Evolutionary conservation across 106 monocot genomes (phyloP), one percentile per base, ranked within the genome.

Genomic region (Dendrobium nobile): DNA sequence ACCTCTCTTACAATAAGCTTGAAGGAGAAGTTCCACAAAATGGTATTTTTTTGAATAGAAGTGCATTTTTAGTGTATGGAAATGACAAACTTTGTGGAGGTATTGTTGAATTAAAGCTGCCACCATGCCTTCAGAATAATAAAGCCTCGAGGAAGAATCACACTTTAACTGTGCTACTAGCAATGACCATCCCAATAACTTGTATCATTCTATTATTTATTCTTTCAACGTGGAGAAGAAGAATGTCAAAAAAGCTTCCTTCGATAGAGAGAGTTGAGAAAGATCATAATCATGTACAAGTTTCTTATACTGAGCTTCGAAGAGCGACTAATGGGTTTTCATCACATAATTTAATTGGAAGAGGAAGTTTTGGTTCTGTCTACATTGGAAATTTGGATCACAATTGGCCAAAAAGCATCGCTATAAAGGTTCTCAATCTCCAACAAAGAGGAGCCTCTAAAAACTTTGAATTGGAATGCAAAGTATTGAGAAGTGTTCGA

Each of bases 381-480:
- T 88, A 86, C 27, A 79, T 75, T n/a, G 88, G 82, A 43, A 56
- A 28, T 2, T 27, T 80, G 31, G 33, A 45, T 51, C 10, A 51
- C 10, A 42, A 3, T 5, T 19, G 19, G 73, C 42, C 19, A 27
- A 27, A 73, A 15, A 27, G 3, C 0, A 72, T 87, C 9, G 89
- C 86, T 8, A 79, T 89, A 17, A 89, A 87, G 77, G 84, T 89
- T 4, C 82, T 89, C 7, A 75, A 86, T 40, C 89, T 89, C 24
- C 10, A 84, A 31, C 6, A 33, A 45, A 24, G 41, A 41, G 89
- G 89, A 54, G 89, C 87, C 24, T 85, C 77, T 1, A 79, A 75
- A 68, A 87, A 80, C 67, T 89, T 89, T 59, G n/a, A 82, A 45
- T 79, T 86, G 1, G 89, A 89, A 77, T 89, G 89, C 37, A 82